Conservation (phyloP, 805 yeast genomes). For the Candida sanyiensis region DNA sequence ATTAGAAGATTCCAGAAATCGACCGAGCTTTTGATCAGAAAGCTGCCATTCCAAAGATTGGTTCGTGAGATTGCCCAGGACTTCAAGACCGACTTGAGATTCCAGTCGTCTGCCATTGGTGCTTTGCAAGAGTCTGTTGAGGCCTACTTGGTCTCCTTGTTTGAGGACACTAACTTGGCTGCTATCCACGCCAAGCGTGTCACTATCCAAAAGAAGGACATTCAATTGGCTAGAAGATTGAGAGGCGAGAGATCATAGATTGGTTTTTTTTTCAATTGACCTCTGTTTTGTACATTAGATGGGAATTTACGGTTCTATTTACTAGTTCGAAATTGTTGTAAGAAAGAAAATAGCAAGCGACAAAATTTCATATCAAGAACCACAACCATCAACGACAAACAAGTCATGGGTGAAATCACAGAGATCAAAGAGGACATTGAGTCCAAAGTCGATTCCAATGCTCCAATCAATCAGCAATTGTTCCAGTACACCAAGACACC, state of each 20-base stretch:
- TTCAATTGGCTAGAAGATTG: slow-evolving; percentile 95
- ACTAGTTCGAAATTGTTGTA: slow-evolving; percentile 3
- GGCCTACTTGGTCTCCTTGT: slow-evolving; percentile 92
- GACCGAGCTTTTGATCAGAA: slow-evolving; percentile 90
- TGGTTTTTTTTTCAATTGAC: slow-evolving; percentile 6
- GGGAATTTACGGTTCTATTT: slow-evolving; percentile 16
- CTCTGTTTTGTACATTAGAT: slow-evolving; percentile 21
- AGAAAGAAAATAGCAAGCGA: background rate
- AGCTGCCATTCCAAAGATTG: slow-evolving; percentile 95
- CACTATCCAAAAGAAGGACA: slow-evolving; percentile 97
- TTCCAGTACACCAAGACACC: slow-evolving; percentile 38
- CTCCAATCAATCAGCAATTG: slow-evolving; percentile 18
- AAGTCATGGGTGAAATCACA: slow-evolving; percentile 24
- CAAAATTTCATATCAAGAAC: background rate
- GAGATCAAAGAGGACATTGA: slow-evolving; percentile 19
- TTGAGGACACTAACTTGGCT: slow-evolving; percentile 97
- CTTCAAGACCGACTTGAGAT: slow-evolving; percentile 87
- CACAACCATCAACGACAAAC: background rate
- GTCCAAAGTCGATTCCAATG: slow-evolving; percentile 9
- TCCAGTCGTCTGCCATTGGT: slow-evolving; percentile 96
- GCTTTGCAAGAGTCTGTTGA: slow-evolving; percentile 98
- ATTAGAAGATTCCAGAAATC: slow-evolving; percentile 96
- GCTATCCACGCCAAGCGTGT: slow-evolving; percentile 99
- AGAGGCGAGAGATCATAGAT: slow-evolving; percentile 89
- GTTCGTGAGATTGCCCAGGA: slow-evolving; percentile 95